Evolutionary conservation across 75 land plant genomes (phyloP), one percentile per base, ranked within the genome.

Genomic region (Selaginella tamariscina): DNA sequence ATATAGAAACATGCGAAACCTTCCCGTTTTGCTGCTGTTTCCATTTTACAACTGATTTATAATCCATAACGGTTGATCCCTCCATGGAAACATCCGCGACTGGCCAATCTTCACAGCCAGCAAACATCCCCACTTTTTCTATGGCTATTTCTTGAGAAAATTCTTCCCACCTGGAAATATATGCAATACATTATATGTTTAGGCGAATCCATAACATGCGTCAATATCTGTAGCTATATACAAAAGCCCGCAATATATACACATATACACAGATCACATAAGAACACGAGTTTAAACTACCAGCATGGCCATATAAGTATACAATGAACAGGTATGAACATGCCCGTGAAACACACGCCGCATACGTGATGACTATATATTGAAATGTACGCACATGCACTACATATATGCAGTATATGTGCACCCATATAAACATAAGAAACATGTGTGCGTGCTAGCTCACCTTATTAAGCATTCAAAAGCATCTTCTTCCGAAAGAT

Each of bases 71-170:
- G 15, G 27, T 5, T 2, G 32, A 27, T 8, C n/a, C 31, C 67
- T 30, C 29, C 30, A 2, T 13, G 65, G 32, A 29, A 32, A 1
- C 2, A 13, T 26, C 56, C 1, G 31, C n/a, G n/a, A n/a, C n/a
- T n/a, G n/a, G n/a, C n/a, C n/a, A 27, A 11, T 65, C 27, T 39
- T 15, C 30, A 31, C 67, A 32, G 33, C 24, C 68, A 32, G 24
- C 18, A 76, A 85, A 88, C 78, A 84, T 82, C 2, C 85, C 83
- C 70, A 83, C 87, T 75, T 85, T 91, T 76, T 91, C 99, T 21
- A 91, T n/a, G 0, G 87, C 73, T 56, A 82, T 74, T 69, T 95
- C 89, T 54, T 73, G 75, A 74, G 84, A 84, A 63, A 80, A 85
- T 21, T 79, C 80, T 64, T 86, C 80, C 92, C 92, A 95, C 24